Base-by-base conservation (phyloP, 208 protist species). In the Leishmania martiniquensis region DNA sequence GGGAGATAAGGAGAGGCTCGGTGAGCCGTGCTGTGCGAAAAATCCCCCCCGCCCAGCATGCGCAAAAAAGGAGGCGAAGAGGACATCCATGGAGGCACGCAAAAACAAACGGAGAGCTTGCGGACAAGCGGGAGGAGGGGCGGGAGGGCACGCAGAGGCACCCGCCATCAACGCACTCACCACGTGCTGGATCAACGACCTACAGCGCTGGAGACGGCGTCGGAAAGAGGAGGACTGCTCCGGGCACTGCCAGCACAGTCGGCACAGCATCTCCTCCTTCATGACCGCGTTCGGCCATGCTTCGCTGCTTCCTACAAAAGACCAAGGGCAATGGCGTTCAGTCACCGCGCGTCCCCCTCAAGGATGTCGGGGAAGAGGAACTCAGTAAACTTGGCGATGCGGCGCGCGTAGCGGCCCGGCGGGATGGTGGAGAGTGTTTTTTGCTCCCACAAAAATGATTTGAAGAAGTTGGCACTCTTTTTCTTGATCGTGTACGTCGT, bases 401-500 rank as follows among this genome's bases (percentile, higher is more conserved):
- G 92, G 22, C 83, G 66, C 17, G 77, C 59, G 78, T 97, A 97
- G 32, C 39, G 45, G 15, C 59, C 51, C 17, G 94, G 94, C 15
- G 92, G 90, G 78, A 97, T 87, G 42, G 94, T 97, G 17, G 92
- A 96, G 4, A 97, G 80, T 15, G 89, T 93, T 17, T 87, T 75
- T 70, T 86, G 60, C 47, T 86, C 77, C 92, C 94, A 97, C 55
- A 97, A 51, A 65, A 97, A 93, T 1, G 89, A 93, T 73, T 97
- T 97, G 81, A 75, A 96, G 82, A 95, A 96, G 76, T 97, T 95
- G 34, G 94, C 91, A 1, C 67, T 39, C 75, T 93, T 94, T 85
- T 97, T 97, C 77, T 95, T 95, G n/a, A 55, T 63, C 73, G 72
- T 93, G 80, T 97, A 97, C 52, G 65, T 75, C 37, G 94, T 96